These are phyloP conservation scores for Colletotrichum costaricense DNA, from an alignment of 2,329 filamentous ascomycete species.

Conservation along the genomic window DNA sequence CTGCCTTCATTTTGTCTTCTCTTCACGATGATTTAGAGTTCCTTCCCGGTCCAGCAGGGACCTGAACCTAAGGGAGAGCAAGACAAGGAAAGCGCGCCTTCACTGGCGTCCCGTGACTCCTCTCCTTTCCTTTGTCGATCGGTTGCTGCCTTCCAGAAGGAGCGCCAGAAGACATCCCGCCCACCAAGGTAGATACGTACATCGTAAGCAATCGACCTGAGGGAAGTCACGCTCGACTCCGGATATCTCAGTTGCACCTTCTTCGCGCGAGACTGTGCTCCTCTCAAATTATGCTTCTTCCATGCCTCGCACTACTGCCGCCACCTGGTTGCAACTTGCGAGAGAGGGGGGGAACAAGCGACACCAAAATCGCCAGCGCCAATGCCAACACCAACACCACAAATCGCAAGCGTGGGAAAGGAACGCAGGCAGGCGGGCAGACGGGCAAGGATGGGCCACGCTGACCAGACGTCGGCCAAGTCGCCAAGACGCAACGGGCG, in stretches of 20 bases:
- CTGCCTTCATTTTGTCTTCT: neutral
- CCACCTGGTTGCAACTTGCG: neutral
- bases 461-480: slow-evolving; percentile 24
- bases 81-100: neutral
- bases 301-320: neutral
- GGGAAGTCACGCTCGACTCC: neutral
- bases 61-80: neutral
- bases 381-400: neutral
- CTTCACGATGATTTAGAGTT: neutral
- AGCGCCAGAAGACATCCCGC: neutral
- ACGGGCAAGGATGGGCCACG: slow-evolving; percentile 12
- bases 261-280: neutral
- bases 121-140: neutral
- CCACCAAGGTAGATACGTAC: neutral
- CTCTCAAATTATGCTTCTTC: neutral
- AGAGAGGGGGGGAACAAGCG: neutral
- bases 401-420: neutral
- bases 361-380: neutral
- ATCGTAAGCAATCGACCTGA: neutral
- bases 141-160: neutral
- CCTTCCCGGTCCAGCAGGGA: neutral
- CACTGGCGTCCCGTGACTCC: neutral
- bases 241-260: neutral
- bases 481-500: slow-evolving; percentile 32
- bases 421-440: neutral